Conservation (phyloP, 2,329 filamentous ascomycete genomes). For the Grosmannia serpens region DNA sequence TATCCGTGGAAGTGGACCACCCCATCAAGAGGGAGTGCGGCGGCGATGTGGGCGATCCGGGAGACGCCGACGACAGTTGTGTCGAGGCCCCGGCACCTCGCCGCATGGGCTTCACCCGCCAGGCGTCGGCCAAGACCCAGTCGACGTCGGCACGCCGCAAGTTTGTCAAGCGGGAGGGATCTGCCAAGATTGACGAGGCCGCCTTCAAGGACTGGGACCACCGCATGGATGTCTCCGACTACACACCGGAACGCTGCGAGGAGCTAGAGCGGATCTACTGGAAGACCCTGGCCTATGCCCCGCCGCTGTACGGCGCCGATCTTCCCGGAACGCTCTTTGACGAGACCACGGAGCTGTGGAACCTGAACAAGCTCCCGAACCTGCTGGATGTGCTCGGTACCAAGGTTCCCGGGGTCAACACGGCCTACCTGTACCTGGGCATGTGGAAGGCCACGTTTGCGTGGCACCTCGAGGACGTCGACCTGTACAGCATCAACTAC, state of each 20-base stretch:
- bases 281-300: constrained; percentile 93
- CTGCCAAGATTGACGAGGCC: constrained; percentile 74
- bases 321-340: constrained; percentile 93
- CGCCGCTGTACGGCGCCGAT: constrained; percentile 90
- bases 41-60: constrained; percentile 35
- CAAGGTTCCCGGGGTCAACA: constrained; percentile 95
- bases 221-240: constrained; percentile 76
- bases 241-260: constrained; percentile 80
- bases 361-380: constrained; percentile 88
- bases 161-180: constrained; percentile 68
- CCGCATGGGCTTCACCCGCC: constrained; percentile 37
- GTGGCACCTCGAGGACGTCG: constrained; percentile 97
- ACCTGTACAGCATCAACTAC: constrained; percentile 99
- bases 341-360: constrained; percentile 76
- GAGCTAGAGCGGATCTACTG: constrained; percentile 93
- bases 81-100: constrained; percentile 15
- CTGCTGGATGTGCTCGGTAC: constrained; percentile 87
- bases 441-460: constrained; percentile 99
- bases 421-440: constrained; percentile 90
- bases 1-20: constrained; percentile 40
- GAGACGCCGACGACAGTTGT: constrained; percentile 11
- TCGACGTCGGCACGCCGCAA: constrained; percentile 81
- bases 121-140: constrained; percentile 49
- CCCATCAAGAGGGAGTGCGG: constrained; percentile 28
- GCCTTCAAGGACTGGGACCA: constrained; percentile 90